These are phyloP conservation scores for Crithidia mellificae DNA, from an alignment of 208 protist species.

Conservation along the genomic window DNA sequence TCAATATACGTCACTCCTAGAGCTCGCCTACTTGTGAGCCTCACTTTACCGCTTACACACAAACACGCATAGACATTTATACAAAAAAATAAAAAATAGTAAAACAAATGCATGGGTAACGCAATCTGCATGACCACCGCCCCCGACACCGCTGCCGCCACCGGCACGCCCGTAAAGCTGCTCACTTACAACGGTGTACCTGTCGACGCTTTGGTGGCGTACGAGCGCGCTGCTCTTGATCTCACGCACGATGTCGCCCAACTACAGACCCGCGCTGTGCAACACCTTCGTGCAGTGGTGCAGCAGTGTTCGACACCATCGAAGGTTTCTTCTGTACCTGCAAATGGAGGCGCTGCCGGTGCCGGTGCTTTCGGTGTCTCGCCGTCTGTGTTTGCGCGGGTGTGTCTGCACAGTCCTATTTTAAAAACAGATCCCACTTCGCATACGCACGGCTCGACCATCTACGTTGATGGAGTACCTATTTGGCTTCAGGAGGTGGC, in stretches of 20 bases:
- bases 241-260: slow-evolving; percentile 7
- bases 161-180: slow-evolving; percentile 7
- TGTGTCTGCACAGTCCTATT: neutral
- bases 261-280: neutral
- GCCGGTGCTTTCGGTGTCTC: neutral
- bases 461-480: slow-evolving; percentile 45
- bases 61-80: too few species aligned
- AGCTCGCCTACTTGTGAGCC: too few species aligned
- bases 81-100: too few species aligned
- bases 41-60: too few species aligned
- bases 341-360: neutral
- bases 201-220: slow-evolving; percentile 38
- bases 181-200: slow-evolving; percentile 43
- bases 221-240: slow-evolving; percentile 40
- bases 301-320: neutral
- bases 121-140: slow-evolving; percentile 10
- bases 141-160: slow-evolving; percentile 12
- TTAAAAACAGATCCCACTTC: neutral
- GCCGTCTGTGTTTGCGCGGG: neutral
- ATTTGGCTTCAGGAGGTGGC: slow-evolving; percentile 59
- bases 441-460: neutral
- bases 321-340: neutral
- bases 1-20: too few species aligned
- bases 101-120: slow-evolving; percentile 20
- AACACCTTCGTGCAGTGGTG: neutral